phyloP scores from a whole-genome alignment of 306 rosid genomes.

The Trichosanthes cucumerina region DNA sequence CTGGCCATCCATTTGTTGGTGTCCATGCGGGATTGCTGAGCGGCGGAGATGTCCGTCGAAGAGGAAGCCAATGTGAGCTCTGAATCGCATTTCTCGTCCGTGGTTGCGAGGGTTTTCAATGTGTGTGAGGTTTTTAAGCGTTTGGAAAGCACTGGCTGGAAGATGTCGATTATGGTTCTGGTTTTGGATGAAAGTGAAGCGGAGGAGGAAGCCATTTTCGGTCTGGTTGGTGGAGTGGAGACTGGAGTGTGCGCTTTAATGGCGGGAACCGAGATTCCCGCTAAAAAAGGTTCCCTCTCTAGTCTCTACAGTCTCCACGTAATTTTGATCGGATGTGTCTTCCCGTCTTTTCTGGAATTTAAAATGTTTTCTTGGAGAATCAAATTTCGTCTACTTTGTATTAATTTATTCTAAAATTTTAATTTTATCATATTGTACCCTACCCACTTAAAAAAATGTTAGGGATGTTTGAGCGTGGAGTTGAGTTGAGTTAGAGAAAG shows the following conservation, averaged over 20 bases:
- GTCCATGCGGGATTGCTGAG: slow-evolving; percentile 49
- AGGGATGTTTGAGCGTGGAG: too few relatives aligned
- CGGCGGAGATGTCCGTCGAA: slow-evolving; percentile 17
- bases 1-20: slow-evolving; percentile 48
- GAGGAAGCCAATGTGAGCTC: background rate
- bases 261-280: slow-evolving; percentile 7
- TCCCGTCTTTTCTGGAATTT: too few relatives aligned
- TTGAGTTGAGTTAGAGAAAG: too few relatives aligned
- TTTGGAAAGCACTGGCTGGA: slow-evolving; percentile 28
- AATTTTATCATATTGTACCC: too few relatives aligned
- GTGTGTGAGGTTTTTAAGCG: slow-evolving; percentile 34
- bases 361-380: too few relatives aligned
- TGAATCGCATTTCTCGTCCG: background rate
- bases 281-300: background rate
- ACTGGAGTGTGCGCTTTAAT: background rate
- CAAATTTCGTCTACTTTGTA: too few relatives aligned
- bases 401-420: too few relatives aligned
- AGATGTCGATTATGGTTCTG: slow-evolving; percentile 12
- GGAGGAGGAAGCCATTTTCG: background rate
- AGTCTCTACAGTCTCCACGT: background rate
- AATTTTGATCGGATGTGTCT: background rate
- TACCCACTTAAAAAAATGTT: too few relatives aligned
- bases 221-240: background rate
- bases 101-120: slow-evolving; percentile 14
- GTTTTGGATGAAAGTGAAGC: slow-evolving; percentile 11